These are phyloP conservation scores for Ramularia collo-cygni DNA, from an alignment of 2,329 filamentous ascomycete genomes.

Conservation along the genomic window DNA sequence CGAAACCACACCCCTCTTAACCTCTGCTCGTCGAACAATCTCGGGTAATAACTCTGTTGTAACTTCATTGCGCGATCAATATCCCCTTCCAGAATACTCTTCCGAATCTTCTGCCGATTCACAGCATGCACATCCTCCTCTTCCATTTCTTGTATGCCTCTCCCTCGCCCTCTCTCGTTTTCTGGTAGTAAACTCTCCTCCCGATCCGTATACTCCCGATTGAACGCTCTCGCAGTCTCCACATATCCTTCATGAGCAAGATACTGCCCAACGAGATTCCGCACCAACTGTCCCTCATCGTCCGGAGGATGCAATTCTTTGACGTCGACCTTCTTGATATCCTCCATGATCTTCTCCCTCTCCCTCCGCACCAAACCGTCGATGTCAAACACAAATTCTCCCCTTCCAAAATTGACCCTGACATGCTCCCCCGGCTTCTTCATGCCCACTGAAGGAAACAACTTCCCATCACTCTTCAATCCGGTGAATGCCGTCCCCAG, in stretches of 20 bases:
- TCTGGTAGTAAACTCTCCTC: conserved; percentile 23
- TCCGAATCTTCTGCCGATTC: conserved; percentile 74
- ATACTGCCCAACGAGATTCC: conserved; percentile 79
- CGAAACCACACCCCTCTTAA: conserved; percentile 84
- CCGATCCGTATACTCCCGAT: conserved; percentile 54
- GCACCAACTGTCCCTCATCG: conserved; percentile 70
- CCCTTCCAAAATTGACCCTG: conserved; percentile 57
- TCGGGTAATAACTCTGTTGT: conserved; percentile 70
- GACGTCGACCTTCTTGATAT: conserved; percentile 56
- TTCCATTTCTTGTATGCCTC: conserved; percentile 30
- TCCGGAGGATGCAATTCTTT: conserved; percentile 55
- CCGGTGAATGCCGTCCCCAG: conserved; percentile 63
- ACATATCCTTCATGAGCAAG: conserved; percentile 93
- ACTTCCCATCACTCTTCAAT: no score
- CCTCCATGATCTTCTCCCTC: conserved; percentile 49
- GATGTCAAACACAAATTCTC: conserved; percentile 84
- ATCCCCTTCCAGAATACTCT: conserved; percentile 82
- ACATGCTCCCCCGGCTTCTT: conserved; percentile 56
- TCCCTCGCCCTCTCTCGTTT: conserved; percentile 32
- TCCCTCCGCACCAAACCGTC: conserved; percentile 71
- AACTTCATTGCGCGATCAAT: conserved; percentile 84
- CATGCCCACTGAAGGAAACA: conserved; percentile 64
- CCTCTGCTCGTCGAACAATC: conserved; percentile 58
- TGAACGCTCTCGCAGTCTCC: conserved; percentile 81
- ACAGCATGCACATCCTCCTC: conserved; percentile 73